These are phyloP conservation scores for Xylaria sp. DNA, from an alignment of 2,329 filamentous ascomycete species.

Conservation along the genomic window DNA sequence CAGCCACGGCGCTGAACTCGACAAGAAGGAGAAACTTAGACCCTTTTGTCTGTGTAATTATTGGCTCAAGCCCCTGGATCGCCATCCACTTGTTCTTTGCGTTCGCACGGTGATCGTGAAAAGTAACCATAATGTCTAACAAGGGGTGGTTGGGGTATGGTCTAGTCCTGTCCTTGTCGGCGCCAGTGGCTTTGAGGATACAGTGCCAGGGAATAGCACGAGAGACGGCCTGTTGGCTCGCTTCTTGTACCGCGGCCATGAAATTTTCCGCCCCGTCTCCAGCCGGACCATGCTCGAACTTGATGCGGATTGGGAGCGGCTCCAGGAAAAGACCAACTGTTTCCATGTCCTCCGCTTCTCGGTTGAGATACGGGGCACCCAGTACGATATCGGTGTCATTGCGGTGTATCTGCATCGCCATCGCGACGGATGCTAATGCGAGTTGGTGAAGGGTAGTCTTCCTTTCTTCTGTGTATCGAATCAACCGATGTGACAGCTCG, in stretches of 20 bases:
- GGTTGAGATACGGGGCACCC: constrained; percentile 9
- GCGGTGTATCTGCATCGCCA: too few species aligned
- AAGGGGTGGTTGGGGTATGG: background rate
- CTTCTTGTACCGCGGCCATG: constrained; percentile 6
- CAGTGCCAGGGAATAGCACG: constrained; percentile 20
- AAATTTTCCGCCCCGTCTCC: background rate
- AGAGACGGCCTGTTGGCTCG: constrained; percentile 2
- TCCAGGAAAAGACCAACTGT: constrained; percentile 20
- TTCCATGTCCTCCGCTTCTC: constrained; percentile 4
- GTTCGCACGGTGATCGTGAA: background rate
- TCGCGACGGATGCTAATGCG: too few species aligned
- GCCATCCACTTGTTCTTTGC: too few species aligned
- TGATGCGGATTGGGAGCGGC: constrained; percentile 8
- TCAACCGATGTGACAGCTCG: too few species aligned
- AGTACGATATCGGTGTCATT: background rate
- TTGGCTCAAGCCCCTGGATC: too few species aligned
- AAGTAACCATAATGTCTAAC: background rate
- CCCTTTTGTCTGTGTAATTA: too few species aligned
- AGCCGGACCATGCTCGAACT: background rate
- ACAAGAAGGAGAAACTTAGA: too few species aligned
- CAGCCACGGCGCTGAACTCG: too few species aligned
- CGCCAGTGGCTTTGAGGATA: background rate
- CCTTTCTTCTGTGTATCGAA: too few species aligned
- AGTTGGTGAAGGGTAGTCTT: too few species aligned
- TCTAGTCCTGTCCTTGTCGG: background rate